phyloP scores from a whole-genome alignment of 495 filamentous ascomycete species.

The Aspergillus steynii region DNA sequence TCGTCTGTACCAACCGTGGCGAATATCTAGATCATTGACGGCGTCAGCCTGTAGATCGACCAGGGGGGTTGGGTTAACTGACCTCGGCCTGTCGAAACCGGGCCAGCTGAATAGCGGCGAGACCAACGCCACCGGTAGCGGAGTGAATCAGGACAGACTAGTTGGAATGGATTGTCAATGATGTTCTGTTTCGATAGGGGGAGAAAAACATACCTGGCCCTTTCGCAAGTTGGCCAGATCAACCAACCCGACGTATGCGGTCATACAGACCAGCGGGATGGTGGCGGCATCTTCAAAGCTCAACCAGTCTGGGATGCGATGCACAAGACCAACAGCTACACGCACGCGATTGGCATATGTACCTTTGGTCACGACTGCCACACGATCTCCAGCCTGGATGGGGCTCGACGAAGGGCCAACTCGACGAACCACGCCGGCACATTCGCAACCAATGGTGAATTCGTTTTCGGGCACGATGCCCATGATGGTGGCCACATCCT shows the following conservation, averaged over 20 bases:
- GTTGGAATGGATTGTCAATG: not conserved
- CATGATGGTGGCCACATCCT: constrained; percentile 32
- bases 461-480: constrained; percentile 19
- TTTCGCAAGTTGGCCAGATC: constrained; percentile 17
- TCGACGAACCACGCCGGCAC: constrained; percentile 31
- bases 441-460: constrained; percentile 3
- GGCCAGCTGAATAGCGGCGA: constrained; percentile 25
- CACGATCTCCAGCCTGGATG: constrained; percentile 37
- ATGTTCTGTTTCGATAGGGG: not conserved
- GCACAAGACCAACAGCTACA: too few species aligned
- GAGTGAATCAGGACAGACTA: constrained; percentile 29
- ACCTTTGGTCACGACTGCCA: constrained; percentile 15
- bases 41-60: too few species aligned
- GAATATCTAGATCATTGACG: constrained; percentile 17
- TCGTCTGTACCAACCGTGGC: constrained; percentile 47
- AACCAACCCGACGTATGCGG: constrained; percentile 37
- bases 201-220: constrained; percentile 6
- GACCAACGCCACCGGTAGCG: constrained; percentile 27
- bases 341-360: not conserved
- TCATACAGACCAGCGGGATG: constrained; percentile 40
- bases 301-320: not conserved
- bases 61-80: too few species aligned
- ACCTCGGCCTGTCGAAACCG: constrained; percentile 29
- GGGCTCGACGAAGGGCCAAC: constrained; percentile 34
- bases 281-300: constrained; percentile 35